These are phyloP conservation scores for Albifimbria verrucaria DNA, from an alignment of 2,329 filamentous ascomycete species.

Conservation along the genomic window DNA sequence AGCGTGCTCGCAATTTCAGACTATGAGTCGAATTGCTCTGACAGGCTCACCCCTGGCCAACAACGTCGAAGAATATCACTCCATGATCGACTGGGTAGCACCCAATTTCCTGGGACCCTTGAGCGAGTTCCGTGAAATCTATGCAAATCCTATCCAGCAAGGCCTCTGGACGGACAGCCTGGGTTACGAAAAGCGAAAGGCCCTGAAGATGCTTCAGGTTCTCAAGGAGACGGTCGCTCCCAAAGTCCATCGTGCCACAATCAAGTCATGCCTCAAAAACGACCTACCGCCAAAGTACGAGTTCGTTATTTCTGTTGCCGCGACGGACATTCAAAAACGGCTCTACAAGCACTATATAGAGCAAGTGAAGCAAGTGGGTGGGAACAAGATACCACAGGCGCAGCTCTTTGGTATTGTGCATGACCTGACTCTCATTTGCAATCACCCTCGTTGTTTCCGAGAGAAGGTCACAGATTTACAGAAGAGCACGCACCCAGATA, in stretches of 20 bases:
- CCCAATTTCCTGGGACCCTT: slow-evolving; percentile 71
- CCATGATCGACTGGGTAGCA: slow-evolving; percentile 86
- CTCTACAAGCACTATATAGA: slow-evolving; percentile 55
- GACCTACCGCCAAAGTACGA: slow-evolving; percentile 74
- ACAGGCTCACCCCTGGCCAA: slow-evolving; percentile 87
- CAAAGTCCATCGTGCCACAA: slow-evolving; percentile 74
- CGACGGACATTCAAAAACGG: slow-evolving; percentile 61
- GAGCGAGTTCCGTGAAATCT: slow-evolving; percentile 67
- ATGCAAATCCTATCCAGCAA: slow-evolving; percentile 66
- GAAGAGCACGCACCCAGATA: neutral
- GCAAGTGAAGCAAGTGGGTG: slow-evolving; percentile 6
- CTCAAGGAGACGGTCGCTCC: slow-evolving; percentile 70
- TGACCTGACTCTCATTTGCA: slow-evolving; percentile 46
- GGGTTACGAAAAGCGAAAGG: slow-evolving; percentile 49
- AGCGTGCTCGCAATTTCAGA: slow-evolving; percentile 57
- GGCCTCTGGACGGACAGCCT: slow-evolving; percentile 68
- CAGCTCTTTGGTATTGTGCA: slow-evolving; percentile 32
- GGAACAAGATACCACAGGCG: slow-evolving; percentile 4
- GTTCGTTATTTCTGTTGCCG: slow-evolving; percentile 72
- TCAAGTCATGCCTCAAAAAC: slow-evolving; percentile 58
- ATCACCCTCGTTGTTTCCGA: slow-evolving; percentile 48
- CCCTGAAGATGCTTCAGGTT: slow-evolving; percentile 64
- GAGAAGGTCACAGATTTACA: slow-evolving; percentile 23
- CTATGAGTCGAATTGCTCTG: slow-evolving; percentile 72
- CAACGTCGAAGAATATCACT: slow-evolving; percentile 76